Percentiles rank a stretch among this genome's conserved stretches.
These are phyloP conservation scores for Penicillium crustosum DNA, from an alignment of 2,329 filamentous ascomycete genomes.

Conservation along the genomic window DNA sequence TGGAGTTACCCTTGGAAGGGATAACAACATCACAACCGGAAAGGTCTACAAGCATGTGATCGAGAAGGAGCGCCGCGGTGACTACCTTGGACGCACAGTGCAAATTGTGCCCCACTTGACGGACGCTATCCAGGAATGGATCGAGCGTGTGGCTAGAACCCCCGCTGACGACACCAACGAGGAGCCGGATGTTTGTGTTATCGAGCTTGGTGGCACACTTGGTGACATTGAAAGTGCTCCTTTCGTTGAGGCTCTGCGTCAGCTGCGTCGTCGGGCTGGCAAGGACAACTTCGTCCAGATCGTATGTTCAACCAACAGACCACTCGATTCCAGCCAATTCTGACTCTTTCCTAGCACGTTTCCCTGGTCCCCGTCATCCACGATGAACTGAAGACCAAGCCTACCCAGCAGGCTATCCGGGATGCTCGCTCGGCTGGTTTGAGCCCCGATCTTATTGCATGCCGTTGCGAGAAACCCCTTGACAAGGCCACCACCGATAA, in stretches of 20 bases:
- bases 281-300: conserved; percentile 83
- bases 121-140: conserved; percentile 88
- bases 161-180: conserved; percentile 81
- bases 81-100: conserved; percentile 84
- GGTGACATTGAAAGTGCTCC: conserved; percentile 84
- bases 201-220: conserved; percentile 53
- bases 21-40: conserved; percentile 95
- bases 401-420: conserved; percentile 85
- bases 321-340: neutral
- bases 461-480: conserved; percentile 78
- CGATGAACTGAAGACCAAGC: conserved; percentile 91
- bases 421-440: conserved; percentile 78
- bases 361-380: conserved; percentile 68
- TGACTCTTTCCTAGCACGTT: conserved; percentile 55
- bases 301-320: conserved; percentile 1
- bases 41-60: conserved; percentile 93
- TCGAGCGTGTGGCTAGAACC: conserved; percentile 78
- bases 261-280: conserved; percentile 70
- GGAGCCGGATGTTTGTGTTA: conserved; percentile 87
- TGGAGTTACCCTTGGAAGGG: conserved; percentile 73
- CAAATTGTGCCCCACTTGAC: conserved; percentile 92
- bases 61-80: conserved; percentile 66
- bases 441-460: conserved; percentile 79
- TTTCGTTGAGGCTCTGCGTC: conserved; percentile 81
- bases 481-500: conserved; percentile 75